These are phyloP conservation scores for Aureobasidium leucospermi DNA, from an alignment of 2,329 filamentous ascomycete species.

Conservation along the genomic window DNA sequence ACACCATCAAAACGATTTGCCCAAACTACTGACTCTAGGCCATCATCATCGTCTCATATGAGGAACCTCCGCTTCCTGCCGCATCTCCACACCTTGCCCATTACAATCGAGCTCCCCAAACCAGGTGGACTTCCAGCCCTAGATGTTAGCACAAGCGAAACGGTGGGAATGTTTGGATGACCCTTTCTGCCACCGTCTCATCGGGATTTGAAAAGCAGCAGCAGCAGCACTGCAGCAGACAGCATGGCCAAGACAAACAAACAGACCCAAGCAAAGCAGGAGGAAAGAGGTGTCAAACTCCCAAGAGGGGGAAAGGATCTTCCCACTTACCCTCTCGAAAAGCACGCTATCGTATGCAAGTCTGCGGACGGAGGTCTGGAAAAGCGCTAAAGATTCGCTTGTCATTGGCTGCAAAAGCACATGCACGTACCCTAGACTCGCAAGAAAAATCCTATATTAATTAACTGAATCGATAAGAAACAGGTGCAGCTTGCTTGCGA, in stretches of 20 bases:
- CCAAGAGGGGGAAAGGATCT: background rate
- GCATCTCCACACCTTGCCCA: too few relatives aligned
- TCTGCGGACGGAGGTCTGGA: background rate
- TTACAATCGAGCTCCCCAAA: too few relatives aligned
- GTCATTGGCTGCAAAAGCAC: conserved; percentile 1
- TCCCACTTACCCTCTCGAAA: background rate
- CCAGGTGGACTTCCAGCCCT: too few relatives aligned
- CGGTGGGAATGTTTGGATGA: too few relatives aligned
- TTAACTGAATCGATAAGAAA: background rate
- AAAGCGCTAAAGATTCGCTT: conserved; percentile 2
- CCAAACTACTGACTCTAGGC: too few relatives aligned
- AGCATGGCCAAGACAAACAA: background rate
- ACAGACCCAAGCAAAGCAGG: background rate
- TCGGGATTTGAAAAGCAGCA: too few relatives aligned
- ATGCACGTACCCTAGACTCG: conserved; percentile 5
- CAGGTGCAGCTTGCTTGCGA: too few relatives aligned
- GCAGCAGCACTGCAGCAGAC: too few relatives aligned
- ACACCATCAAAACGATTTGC: background rate
- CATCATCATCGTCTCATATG: too few relatives aligned
- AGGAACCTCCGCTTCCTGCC: too few relatives aligned
- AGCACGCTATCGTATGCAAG: conserved; percentile 11
- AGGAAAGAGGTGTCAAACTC: background rate
- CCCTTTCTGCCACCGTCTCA: too few relatives aligned
- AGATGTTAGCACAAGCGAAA: too few relatives aligned
- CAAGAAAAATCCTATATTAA: background rate